Evolutionary conservation across 2,329 filamentous ascomycete species (phyloP).

Genomic region (Atkinsonella hypoxylon): DNA sequence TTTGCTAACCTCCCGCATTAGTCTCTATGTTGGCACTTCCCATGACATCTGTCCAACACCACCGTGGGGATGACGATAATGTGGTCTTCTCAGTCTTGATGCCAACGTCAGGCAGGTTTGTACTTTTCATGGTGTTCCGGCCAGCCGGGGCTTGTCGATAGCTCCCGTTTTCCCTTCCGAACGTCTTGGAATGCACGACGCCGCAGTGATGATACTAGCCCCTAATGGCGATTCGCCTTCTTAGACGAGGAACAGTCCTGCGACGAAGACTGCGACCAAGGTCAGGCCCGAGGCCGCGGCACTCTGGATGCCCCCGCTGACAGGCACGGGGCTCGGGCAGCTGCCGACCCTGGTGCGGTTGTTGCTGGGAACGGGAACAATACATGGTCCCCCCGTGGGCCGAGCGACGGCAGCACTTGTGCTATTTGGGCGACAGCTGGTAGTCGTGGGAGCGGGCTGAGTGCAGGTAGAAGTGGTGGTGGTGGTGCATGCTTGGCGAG

Average conservation of each 20-base stretch:
- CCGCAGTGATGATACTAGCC: not conserved
- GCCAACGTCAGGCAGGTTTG: not conserved
- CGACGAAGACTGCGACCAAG: constrained; percentile 4
- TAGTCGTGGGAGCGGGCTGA: not conserved
- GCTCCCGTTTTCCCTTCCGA: not conserved
- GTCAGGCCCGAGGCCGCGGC: constrained; percentile 1
- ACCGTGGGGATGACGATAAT: not conserved
- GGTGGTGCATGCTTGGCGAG: not conserved
- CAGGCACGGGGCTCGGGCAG: not conserved
- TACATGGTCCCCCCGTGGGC: not conserved
- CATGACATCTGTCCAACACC: not conserved
- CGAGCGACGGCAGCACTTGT: not conserved
- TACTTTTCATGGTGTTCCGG: not conserved
- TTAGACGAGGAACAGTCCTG: constrained; percentile 2
- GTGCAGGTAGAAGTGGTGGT: not conserved
- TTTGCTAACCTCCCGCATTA: not conserved
- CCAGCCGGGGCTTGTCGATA: not conserved
- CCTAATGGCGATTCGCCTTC: not conserved
- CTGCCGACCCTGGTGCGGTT: not conserved
- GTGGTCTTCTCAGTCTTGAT: not conserved
- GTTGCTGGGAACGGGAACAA: not conserved
- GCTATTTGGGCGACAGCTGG: not conserved
- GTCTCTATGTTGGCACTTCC: not conserved
- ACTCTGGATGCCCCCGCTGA: constrained; percentile 1
- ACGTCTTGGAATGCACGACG: not conserved